Conservation (phyloP, 2,329 filamentous ascomycete genomes). For the Orbilia brochopaga region DNA sequence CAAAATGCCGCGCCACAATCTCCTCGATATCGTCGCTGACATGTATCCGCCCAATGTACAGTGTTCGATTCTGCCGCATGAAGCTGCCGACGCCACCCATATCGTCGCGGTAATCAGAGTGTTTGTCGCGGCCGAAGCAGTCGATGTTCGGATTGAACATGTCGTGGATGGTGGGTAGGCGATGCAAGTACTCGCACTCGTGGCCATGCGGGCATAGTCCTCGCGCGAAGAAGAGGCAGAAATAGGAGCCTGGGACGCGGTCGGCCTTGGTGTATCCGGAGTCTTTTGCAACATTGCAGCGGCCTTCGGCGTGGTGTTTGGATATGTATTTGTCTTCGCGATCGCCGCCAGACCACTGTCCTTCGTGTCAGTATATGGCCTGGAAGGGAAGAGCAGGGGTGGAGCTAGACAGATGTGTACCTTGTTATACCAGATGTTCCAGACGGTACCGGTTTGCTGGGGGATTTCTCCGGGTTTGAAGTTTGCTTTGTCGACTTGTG, state of each 20-base stretch:
- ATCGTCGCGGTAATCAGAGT: slow-evolving; percentile 90
- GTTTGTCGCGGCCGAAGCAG: slow-evolving; percentile 92
- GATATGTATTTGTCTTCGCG: slow-evolving; percentile 88
- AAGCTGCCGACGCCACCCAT: slow-evolving; percentile 98
- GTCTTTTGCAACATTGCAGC: slow-evolving; percentile 84
- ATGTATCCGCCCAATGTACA: slow-evolving; percentile 93
- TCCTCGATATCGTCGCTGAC: slow-evolving; percentile 97
- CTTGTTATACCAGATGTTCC: slow-evolving; percentile 99
- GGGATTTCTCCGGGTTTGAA: slow-evolving; percentile 79
- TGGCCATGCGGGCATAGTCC: slow-evolving; percentile 82
- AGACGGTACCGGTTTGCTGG: slow-evolving; percentile 90
- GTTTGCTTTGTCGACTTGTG: slow-evolving; percentile 84
- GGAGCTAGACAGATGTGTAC: not conserved
- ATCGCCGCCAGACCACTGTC: slow-evolving; percentile 88
- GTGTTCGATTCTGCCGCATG: slow-evolving; percentile 87
- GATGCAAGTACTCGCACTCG: slow-evolving; percentile 92
- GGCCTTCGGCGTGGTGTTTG: slow-evolving; percentile 78
- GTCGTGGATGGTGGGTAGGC: slow-evolving; percentile 83
- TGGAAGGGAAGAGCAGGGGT: not conserved
- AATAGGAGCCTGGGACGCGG: slow-evolving; percentile 78
- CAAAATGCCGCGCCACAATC: slow-evolving; percentile 89
- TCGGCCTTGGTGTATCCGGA: slow-evolving; percentile 80
- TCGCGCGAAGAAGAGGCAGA: slow-evolving; percentile 90
- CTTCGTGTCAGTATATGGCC: not conserved
- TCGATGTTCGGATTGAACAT: slow-evolving; percentile 93